These are phyloP conservation scores for Bothriochloa decipiens DNA, from an alignment of 176 grass and related monocot species.

Conservation along the genomic window DNA sequence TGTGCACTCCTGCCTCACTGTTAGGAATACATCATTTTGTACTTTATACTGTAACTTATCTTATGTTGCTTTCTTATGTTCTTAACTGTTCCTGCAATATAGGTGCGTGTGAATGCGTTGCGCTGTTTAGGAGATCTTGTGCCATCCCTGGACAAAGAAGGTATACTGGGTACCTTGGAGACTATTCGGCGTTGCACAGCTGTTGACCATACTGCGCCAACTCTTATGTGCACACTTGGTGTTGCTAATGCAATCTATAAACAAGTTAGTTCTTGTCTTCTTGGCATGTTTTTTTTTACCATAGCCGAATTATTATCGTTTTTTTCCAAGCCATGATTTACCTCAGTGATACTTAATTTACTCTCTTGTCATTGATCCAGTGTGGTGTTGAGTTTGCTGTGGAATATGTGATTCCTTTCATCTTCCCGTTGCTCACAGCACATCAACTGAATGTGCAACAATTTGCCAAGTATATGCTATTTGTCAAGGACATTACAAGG, in stretches of 20 bases:
- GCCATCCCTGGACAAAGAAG: slow-evolving; percentile 84
- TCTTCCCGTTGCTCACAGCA: slow-evolving; percentile 87
- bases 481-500: slow-evolving; percentile 97
- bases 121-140: slow-evolving; percentile 97
- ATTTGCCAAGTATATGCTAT: slow-evolving; percentile 98
- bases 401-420: slow-evolving; percentile 82
- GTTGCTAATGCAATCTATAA: slow-evolving; percentile 93
- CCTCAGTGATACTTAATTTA: slow-evolving; percentile 15
- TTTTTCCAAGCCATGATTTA: slow-evolving; percentile 23
- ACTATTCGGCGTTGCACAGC: slow-evolving; percentile 85
- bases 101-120: slow-evolving; percentile 96
- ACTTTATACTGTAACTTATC: neutral
- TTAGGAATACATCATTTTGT: slow-evolving; percentile 21
- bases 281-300: neutral
- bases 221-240: slow-evolving; percentile 97
- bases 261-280: slow-evolving; percentile 60
- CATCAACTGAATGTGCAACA: slow-evolving; percentile 95
- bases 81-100: slow-evolving; percentile 36
- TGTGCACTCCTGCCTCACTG: neutral
- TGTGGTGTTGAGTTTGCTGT: slow-evolving; percentile 83
- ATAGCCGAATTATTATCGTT: neutral
- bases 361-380: slow-evolving; percentile 54
- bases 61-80: slow-evolving; percentile 30
- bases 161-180: slow-evolving; percentile 75
- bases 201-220: slow-evolving; percentile 92